phyloP scores from a whole-genome alignment of 2,329 filamentous ascomycete species.

The Cryoendolithus antarcticus region DNA sequence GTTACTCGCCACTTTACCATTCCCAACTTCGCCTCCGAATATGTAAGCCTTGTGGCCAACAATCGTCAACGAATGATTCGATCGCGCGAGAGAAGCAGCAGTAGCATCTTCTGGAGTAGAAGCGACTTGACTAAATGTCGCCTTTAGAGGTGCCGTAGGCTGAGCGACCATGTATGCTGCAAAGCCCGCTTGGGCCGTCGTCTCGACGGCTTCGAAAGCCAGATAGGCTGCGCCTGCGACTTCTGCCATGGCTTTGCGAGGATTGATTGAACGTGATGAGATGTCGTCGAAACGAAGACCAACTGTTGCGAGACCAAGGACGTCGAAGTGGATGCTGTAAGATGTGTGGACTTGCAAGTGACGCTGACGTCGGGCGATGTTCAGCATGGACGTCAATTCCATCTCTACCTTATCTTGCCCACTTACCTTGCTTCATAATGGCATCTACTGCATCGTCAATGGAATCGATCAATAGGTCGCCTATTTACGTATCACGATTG shows the following conservation, averaged over 20 bases:
- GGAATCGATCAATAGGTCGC: too few relatives aligned
- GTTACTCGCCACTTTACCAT: slow-evolving; percentile 27
- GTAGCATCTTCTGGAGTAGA: slow-evolving; percentile 25
- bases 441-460: too few relatives aligned
- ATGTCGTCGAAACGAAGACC: too few relatives aligned
- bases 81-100: slow-evolving; percentile 17
- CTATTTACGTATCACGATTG: too few relatives aligned
- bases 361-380: too few relatives aligned
- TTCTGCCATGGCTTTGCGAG: slow-evolving; percentile 24
- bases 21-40: slow-evolving; percentile 29
- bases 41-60: slow-evolving; percentile 33
- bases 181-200: slow-evolving; percentile 25
- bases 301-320: too few relatives aligned
- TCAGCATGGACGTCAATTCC: too few relatives aligned
- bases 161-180: slow-evolving; percentile 31
- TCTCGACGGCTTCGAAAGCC: slow-evolving; percentile 30
- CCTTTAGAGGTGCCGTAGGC: slow-evolving; percentile 31
- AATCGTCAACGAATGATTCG: slow-evolving; percentile 29
- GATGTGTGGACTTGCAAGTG: too few relatives aligned
- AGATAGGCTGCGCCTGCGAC: slow-evolving; percentile 26
- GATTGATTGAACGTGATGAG: too few relatives aligned
- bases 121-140: slow-evolving; percentile 29
- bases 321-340: too few relatives aligned
- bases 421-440: too few relatives aligned
- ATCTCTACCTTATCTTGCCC: too few relatives aligned